Base-by-base conservation (phyloP, 106 monocot species). In the Posidonia australis region DNA sequence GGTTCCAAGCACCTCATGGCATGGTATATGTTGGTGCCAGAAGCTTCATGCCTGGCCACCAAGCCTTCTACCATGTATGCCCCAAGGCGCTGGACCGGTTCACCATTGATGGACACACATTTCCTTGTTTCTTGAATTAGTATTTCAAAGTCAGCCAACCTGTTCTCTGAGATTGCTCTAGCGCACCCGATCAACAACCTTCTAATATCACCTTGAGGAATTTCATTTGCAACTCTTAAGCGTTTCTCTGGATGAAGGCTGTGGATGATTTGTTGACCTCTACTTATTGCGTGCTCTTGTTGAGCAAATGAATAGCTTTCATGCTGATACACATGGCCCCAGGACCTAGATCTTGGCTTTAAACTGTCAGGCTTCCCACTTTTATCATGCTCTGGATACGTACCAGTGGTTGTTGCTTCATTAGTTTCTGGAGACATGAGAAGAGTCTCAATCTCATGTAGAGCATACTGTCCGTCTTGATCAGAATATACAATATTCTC, bases 31-130 rank as follows among this genome's bases (percentile, higher is more conserved):
- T 64, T 79, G 3, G 66, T 68, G 52, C 92, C 92, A 2, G 87
- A 92, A 25, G 75, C 64, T 66, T 78, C 76, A 18, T 64, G 63
- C 24, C 92, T 68, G 13, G 92, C 92, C n/a, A 87, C 84, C 18
- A 92, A 73, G 14, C 87, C 87, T 78, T 92, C 92, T 0, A 84
- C 41, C 74, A 92, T 77, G 68, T 92, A 87, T 22, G 84, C 87
- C 30, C 92, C 92, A 0, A 92, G 74, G 6, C 92, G 78, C 64
- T 87, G 87, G 30, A 87, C 63, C 1, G 92, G 87, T 9, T 84
- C 84, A 2, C 92, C 92, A n/a, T 19, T 76, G 23, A 92, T 76
- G 45, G 84, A 82, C 16, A 87, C 78, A 1, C 10, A 51, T 0
- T 19, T 6, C 10, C 46, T 5, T 16, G 76, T 70, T 51, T 84